phyloP scores from a whole-genome alignment of 2,329 filamentous ascomycete genomes.

The Verticillium nubilum region DNA sequence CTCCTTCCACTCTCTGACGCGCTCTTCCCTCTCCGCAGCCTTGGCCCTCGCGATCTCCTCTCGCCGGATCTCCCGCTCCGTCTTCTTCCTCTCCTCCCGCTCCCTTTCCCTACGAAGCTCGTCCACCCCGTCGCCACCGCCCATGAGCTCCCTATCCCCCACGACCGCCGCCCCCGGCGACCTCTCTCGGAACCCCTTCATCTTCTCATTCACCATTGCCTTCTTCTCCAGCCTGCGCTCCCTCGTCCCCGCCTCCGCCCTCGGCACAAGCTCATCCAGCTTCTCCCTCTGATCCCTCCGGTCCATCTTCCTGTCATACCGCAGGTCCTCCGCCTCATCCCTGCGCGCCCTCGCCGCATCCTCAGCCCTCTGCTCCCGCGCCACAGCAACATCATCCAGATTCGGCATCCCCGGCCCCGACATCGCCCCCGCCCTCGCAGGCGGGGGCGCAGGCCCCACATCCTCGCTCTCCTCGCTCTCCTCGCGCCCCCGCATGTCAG shows the following conservation, averaged over 20 bases:
- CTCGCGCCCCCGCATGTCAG: slow-evolving; percentile 12
- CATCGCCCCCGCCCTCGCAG: slow-evolving; percentile 15
- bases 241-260: slow-evolving; percentile 74
- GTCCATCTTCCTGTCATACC: slow-evolving; percentile 58
- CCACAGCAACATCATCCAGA: slow-evolving; percentile 66
- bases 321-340: slow-evolving; percentile 44
- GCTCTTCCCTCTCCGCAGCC: slow-evolving; percentile 74
- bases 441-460: slow-evolving; percentile 44
- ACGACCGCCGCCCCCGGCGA: slow-evolving; percentile 60
- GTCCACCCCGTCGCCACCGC: slow-evolving; percentile 57
- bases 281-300: slow-evolving; percentile 62
- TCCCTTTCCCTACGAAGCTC: slow-evolving; percentile 66
- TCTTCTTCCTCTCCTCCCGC: slow-evolving; percentile 67
- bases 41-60: slow-evolving; percentile 76
- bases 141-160: slow-evolving; percentile 72
- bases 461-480: slow-evolving; percentile 51
- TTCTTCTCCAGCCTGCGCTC: slow-evolving; percentile 87
- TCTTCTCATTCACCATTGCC: slow-evolving; percentile 63
- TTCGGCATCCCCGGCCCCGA: slow-evolving; percentile 62
- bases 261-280: slow-evolving; percentile 76
- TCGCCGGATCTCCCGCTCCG: slow-evolving; percentile 73
- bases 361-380: slow-evolving; percentile 42
- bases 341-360: slow-evolving; percentile 43
- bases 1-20: slow-evolving; percentile 60
- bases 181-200: slow-evolving; percentile 67